These are phyloP conservation scores for Plantago elongata DNA, from an alignment of 257 asterid genomes.

Conservation along the genomic window DNA sequence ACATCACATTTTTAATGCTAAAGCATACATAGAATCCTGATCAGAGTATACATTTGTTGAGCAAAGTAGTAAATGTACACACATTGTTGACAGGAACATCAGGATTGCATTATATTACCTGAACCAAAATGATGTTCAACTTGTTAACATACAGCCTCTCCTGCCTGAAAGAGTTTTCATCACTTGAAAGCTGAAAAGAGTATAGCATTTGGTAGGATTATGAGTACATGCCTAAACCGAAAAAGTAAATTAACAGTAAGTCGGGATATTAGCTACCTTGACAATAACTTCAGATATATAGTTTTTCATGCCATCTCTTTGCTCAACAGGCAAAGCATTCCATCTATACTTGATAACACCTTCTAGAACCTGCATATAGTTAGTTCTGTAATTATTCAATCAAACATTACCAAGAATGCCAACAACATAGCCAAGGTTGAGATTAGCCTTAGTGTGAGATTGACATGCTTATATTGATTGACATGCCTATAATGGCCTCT, in stretches of 20 bases:
- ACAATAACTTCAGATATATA: constrained; percentile 97
- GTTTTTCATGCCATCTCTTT: constrained; percentile 98
- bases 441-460: too few relatives aligned
- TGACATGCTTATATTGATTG: too few relatives aligned
- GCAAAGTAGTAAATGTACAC: not conserved
- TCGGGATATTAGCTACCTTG: constrained; percentile 42
- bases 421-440: too few relatives aligned
- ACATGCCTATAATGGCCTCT: too few relatives aligned
- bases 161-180: constrained; percentile 80
- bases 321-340: constrained; percentile 96
- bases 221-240: constrained; percentile 6
- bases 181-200: constrained; percentile 75
- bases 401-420: too few relatives aligned
- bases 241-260: constrained; percentile 5
- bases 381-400: constrained; percentile 18
- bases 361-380: constrained; percentile 71
- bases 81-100: constrained; percentile 10
- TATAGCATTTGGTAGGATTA: constrained; percentile 13
- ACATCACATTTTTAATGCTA: too few relatives aligned
- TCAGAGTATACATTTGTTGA: not conserved
- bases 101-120: constrained; percentile 44
- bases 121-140: constrained; percentile 83
- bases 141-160: constrained; percentile 89
- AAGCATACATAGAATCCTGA: not conserved
- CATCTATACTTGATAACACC: constrained; percentile 97